Conservation (phyloP, 2,329 filamentous ascomycete species). For the Tetracladium maxilliforme region DNA sequence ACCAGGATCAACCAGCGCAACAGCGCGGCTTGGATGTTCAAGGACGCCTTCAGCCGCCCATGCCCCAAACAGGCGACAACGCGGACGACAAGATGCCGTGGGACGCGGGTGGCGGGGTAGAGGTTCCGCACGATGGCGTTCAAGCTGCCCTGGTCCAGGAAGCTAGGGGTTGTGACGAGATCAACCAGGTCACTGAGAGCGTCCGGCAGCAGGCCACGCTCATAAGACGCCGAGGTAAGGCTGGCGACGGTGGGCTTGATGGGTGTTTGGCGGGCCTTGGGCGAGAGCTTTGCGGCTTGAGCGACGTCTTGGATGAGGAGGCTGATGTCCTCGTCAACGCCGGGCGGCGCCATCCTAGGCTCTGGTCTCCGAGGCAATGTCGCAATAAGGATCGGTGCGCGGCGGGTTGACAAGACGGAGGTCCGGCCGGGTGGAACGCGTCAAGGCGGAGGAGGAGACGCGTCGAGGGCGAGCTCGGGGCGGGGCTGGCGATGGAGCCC, state of each 20-base stretch:
- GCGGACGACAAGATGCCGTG: conserved; percentile 43
- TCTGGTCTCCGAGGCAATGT: conserved; percentile 11
- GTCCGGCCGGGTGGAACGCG: too few species aligned
- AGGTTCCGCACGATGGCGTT: conserved; percentile 56
- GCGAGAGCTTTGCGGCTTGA: conserved; percentile 45
- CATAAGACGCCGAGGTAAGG: conserved; percentile 48
- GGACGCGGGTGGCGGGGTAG: conserved; percentile 56
- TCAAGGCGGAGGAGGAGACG: too few species aligned
- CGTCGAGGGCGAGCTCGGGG: too few species aligned
- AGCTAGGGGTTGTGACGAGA: conserved; percentile 48
- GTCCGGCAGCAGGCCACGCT: conserved; percentile 47
- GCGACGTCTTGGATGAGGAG: too few species aligned
- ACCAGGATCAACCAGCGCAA: conserved; percentile 69
- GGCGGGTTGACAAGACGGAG: too few species aligned
- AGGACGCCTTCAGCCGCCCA: conserved; percentile 59
- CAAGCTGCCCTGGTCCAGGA: conserved; percentile 63
- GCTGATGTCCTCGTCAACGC: conserved; percentile 4
- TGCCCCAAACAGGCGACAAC: conserved; percentile 64
- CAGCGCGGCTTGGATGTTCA: conserved; percentile 54
- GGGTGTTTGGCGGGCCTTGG: conserved; percentile 49
- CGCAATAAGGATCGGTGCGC: conserved; percentile 5
- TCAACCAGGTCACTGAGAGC: conserved; percentile 49
- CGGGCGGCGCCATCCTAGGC: conserved; percentile 7
- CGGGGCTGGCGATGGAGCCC: too few species aligned
- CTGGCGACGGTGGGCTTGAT: conserved; percentile 50